These are phyloP conservation scores for Metahyphopichia silvanorum DNA, from an alignment of 805 yeast genomes.

Conservation along the genomic window DNA sequence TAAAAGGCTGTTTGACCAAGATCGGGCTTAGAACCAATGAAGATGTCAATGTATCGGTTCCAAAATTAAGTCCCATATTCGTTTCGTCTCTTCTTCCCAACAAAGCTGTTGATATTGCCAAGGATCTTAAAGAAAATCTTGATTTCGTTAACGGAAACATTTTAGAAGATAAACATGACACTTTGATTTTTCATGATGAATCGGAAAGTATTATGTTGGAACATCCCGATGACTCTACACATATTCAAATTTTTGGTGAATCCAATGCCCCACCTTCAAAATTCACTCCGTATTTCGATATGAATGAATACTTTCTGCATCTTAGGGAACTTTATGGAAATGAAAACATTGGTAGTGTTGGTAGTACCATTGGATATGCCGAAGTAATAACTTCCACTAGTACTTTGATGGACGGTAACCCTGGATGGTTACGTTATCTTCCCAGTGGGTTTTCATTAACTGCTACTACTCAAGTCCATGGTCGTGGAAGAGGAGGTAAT, in stretches of 20 bases:
- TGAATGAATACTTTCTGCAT: constrained; percentile 48
- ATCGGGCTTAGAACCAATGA: constrained; percentile 71
- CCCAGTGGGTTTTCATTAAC: constrained; percentile 71
- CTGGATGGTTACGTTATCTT: constrained; percentile 48
- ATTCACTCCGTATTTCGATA: constrained; percentile 72
- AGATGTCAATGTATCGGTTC: constrained; percentile 44
- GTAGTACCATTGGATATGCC: constrained; percentile 67
- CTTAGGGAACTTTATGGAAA: constrained; percentile 27
- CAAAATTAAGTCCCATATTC: constrained; percentile 66
- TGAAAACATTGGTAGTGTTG: constrained; percentile 4
- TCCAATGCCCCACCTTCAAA: constrained; percentile 47
- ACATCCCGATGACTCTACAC: constrained; percentile 57
- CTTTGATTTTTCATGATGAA: constrained; percentile 47
- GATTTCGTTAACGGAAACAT: constrained; percentile 25
- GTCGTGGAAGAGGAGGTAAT: constrained; percentile 93
- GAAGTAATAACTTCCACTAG: constrained; percentile 91
- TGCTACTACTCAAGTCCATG: constrained; percentile 84
- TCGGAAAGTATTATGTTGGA: constrained; percentile 14
- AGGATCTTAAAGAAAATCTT: constrained; percentile 37
- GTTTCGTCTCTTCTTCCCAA: constrained; percentile 42
- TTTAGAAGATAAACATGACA: constrained; percentile 55
- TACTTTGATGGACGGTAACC: constrained; percentile 72
- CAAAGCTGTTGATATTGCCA: constrained; percentile 30
- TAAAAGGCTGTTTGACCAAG: constrained; percentile 52
- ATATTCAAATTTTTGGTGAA: constrained; percentile 45